Base-by-base conservation (phyloP, 179 eudicot species). In the Amaranthus tricolor region DNA sequence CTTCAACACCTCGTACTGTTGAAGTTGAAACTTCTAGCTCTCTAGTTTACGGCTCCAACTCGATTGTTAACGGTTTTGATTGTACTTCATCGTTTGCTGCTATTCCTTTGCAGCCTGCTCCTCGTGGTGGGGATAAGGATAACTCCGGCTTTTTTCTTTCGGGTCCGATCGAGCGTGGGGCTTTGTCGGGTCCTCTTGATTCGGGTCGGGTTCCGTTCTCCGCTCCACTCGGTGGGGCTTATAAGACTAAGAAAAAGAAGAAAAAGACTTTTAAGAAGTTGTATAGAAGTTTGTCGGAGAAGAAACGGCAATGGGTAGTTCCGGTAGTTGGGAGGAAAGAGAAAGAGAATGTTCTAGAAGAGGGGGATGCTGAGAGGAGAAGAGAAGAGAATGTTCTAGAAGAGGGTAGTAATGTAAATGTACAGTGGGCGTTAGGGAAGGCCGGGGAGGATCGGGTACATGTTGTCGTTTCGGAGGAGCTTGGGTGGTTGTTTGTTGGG, bases 381-480 rank as follows among this genome's bases (percentile, higher is more conserved):
- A 82, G 66, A 61, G 78, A 31, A 40, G 85, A 79, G 74, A 62
- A 54, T 16, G 97, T 87, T 79, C 72, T 67, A 57, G 76, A 69
- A n/a, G 96, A 84, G 72, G 72, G 72, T 31, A 69, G 72, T 53
- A 69, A 69, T 69, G 72, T 69, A 69, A 94, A 91, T 86, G 92
- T 95, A 51, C 94, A 95, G 84, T 95, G 99, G 98, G 98, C 98
- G 6, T 71, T 90, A 66, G 98, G 99, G 61, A 93, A 93, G 79
- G 99, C 99, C 0, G 99, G 99, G 3, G 99, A 95, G 84, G 99
- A 95, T 87, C 86, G 99, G 59, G 99, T 95, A 3, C 99, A 95
- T 72, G 99, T 95, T 78, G 99, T 95, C 9, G 93, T 95, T 4
- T 95, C 98, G 0, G 99, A 95, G 65, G 98, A 93, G 74, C 94